Percentiles rank a stretch among this genome's conserved stretches.
phyloP scores from a whole-genome alignment of 2,329 filamentous ascomycete genomes.

The Colletotrichum lupini region DNA sequence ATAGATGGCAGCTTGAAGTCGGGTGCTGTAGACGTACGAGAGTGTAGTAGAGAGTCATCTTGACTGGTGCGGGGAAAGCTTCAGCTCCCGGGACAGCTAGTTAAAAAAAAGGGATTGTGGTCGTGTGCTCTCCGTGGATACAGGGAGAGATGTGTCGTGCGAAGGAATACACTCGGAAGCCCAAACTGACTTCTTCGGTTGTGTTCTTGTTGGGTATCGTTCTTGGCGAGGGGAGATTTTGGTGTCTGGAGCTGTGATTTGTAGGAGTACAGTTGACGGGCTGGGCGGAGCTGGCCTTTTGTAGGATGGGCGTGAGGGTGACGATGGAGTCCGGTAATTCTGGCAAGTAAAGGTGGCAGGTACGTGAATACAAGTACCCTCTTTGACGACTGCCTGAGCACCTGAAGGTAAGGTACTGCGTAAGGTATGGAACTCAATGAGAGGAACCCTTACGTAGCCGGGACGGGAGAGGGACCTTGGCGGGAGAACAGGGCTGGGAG shows the following conservation, averaged over 20 bases:
- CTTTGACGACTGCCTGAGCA: neutral
- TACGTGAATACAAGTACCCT: slow-evolving; percentile 4
- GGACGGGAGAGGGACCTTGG: slow-evolving; percentile 10
- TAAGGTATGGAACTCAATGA: neutral
- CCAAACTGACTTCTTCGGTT: slow-evolving; percentile 34
- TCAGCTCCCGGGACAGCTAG: slow-evolving; percentile 1
- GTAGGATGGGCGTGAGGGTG: slow-evolving; percentile 31
- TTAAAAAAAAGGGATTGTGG: slow-evolving; percentile 2
- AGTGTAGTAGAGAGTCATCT: slow-evolving; percentile 69
- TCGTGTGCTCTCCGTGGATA: slow-evolving; percentile 22
- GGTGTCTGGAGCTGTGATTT: slow-evolving; percentile 18
- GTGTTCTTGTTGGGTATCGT: slow-evolving; percentile 5
- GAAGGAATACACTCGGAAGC: slow-evolving; percentile 24
- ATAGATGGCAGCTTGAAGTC: neutral
- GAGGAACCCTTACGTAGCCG: slow-evolving; percentile 19
- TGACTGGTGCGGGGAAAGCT: slow-evolving; percentile 42
- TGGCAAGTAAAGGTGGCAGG: slow-evolving; percentile 31
- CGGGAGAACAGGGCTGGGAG: slow-evolving; percentile 11
- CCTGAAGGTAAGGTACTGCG: neutral
- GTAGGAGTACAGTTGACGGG: neutral
- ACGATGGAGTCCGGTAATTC: slow-evolving; percentile 31
- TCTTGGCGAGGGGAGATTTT: neutral
- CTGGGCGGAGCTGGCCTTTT: slow-evolving; percentile 36
- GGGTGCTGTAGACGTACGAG: slow-evolving; percentile 52
- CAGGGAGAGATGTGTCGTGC: neutral